phyloP scores from a whole-genome alignment of 306 rosid species.

The apple (Malus domestica) region DNA sequence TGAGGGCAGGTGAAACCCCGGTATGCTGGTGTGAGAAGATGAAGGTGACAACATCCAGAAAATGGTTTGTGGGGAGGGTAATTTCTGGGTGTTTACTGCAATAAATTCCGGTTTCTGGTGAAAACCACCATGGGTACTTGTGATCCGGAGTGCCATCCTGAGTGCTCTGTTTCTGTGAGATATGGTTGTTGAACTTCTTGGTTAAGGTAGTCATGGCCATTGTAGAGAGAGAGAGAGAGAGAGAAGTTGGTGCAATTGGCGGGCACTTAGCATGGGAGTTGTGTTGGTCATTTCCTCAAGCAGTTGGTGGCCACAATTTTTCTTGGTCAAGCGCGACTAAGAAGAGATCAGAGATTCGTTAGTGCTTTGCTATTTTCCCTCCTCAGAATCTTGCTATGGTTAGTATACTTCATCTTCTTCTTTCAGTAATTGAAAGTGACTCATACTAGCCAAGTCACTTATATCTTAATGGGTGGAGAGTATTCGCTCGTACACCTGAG shows the following conservation, averaged over 20 bases:
- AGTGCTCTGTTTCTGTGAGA: constrained; percentile 2
- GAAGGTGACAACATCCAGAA: constrained; percentile 64
- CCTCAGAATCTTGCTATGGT: not conserved
- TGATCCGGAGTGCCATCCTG: not conserved
- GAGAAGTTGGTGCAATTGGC: not conserved
- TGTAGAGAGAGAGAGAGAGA: not conserved
- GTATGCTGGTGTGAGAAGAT: constrained; percentile 46
- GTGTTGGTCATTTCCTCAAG: not conserved
- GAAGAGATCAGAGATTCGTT: not conserved
- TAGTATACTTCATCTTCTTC: not conserved
- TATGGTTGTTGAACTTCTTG: not conserved
- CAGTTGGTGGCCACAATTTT: not conserved
- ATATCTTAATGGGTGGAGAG: no score
- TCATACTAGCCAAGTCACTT: no score
- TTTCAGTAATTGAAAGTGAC: no score
- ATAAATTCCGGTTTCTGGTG: constrained; percentile 58
- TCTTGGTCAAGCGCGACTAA: not conserved
- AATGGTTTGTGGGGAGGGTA: constrained; percentile 52
- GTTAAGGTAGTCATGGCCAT: constrained; percentile 21
- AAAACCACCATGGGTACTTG: constrained; percentile 44
- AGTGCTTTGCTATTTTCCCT: not conserved
- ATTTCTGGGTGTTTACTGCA: constrained; percentile 35
- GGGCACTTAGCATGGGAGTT: not conserved
- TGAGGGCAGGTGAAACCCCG: constrained; percentile 60
- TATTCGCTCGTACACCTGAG: rapidly evolving